Percentiles rank a stretch among this genome's conserved stretches.
Conservation (phyloP, 2,329 filamentous ascomycete genomes). For the Fonsecaea nubica region DNA sequence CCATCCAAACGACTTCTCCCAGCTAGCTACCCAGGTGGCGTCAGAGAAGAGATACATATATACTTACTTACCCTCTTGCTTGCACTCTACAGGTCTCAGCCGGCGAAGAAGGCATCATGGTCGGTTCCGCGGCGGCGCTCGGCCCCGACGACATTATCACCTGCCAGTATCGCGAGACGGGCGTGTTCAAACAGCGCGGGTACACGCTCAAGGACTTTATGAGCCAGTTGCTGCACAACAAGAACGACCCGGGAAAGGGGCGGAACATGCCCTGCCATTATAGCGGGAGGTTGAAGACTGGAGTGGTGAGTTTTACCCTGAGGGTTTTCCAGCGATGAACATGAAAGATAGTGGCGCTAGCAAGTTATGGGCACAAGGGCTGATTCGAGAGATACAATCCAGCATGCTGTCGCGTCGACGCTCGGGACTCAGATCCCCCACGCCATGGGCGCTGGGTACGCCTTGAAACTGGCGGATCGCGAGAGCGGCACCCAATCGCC, state of each 20-base stretch:
- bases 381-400: too few species aligned
- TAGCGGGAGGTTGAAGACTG: slow-evolving; percentile 77
- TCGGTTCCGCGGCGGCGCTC: slow-evolving; percentile 84
- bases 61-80: neutral
- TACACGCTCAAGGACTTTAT: slow-evolving; percentile 89
- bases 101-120: slow-evolving; percentile 90
- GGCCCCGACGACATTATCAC: slow-evolving; percentile 85
- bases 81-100: slow-evolving; percentile 59
- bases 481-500: slow-evolving; percentile 71
- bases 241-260: slow-evolving; percentile 76
- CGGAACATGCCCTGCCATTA: slow-evolving; percentile 99
- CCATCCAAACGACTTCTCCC: neutral
- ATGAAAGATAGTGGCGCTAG: too few species aligned
- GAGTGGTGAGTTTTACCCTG: slow-evolving; percentile 20
- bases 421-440: slow-evolving; percentile 89
- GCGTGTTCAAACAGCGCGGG: slow-evolving; percentile 86
- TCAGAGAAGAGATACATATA: too few species aligned
- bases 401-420: slow-evolving; percentile 83
- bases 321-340: too few species aligned
- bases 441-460: slow-evolving; percentile 84
- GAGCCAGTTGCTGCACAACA: slow-evolving; percentile 90
- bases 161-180: slow-evolving; percentile 91
- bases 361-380: neutral
- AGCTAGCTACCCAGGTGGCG: neutral
- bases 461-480: slow-evolving; percentile 77